Base-by-base conservation (phyloP, 495 filamentous ascomycete species). In the Xylaria castorea region DNA sequence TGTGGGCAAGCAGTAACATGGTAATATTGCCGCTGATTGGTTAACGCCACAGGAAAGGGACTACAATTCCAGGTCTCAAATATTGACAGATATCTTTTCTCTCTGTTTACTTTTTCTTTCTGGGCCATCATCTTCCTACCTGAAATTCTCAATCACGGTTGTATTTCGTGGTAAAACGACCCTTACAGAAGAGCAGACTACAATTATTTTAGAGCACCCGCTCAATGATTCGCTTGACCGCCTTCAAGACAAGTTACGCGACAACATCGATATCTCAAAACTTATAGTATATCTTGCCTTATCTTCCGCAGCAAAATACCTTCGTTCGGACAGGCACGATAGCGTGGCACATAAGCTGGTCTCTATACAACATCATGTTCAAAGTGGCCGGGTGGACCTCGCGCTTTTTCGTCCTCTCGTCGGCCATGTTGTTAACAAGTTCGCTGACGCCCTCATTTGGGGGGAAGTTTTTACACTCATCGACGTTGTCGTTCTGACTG, bases 181-280 rank as follows among this genome's bases (percentile, higher is more conserved):
- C 30, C 36, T 68, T 57, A 53, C 32, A 51, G 25, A 68, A 16
- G 8, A 68, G 22, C 44, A 51, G 46, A 68, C 36, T 5, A 36
- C 55, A 40, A 68, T 55, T 55, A 55, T 68, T 42, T 51, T 46
- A 5, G 66, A 57, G 27, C 30, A 9, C 36, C 66, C 30, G 36
- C 48, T 68, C 22, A 68, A 68, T 42, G 46, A 68, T 51, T 38
- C 65, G 50, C 22, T 68, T 36, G 34, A 68, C 32, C 14, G n/a
- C 50, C 1, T 53, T 36, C 65, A 44, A 51, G 42, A 32, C 27
- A 53, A 53, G n/a, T 68, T 68, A 14, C 40, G 50, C 50, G 50
- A 69, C 30, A 18, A 46, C 34, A 20, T 20, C 34, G n/a, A 51
- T 68, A 40, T 64, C 61, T 38, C 22, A 22, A 46, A n/a, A n/a